A percentile compares a stretch with the other conserved stretches of the same genome.
These are phyloP conservation scores for Phytophthora cryptogea DNA, from an alignment of 352 stramenopile genomes.

Conservation along the genomic window DNA sequence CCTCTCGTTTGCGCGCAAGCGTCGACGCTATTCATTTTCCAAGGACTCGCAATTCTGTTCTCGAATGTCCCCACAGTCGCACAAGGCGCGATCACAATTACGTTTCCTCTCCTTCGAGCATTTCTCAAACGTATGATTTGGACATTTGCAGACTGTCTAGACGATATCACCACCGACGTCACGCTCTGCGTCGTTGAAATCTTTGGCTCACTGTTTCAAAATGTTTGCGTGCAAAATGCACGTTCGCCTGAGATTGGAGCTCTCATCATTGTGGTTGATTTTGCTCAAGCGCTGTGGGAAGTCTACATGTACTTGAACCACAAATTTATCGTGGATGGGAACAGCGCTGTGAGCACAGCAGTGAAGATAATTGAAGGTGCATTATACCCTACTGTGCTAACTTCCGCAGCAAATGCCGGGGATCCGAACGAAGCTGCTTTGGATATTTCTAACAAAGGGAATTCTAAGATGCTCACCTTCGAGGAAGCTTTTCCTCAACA, in stretches of 20 bases:
- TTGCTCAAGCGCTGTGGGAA: conserved; percentile 27
- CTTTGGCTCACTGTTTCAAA: conserved; percentile 34
- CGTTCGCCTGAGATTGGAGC: conserved; percentile 12
- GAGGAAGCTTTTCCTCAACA: conserved; percentile 2
- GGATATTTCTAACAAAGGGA: not conserved
- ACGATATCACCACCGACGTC: conserved; percentile 42
- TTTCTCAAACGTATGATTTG: too few species aligned
- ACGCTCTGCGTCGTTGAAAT: conserved; percentile 43
- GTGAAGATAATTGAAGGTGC: conserved; percentile 27
- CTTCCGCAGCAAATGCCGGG: conserved; percentile 1
- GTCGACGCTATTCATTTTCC: conserved; percentile 27
- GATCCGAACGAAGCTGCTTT: conserved; percentile 4
- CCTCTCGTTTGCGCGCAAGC: conserved; percentile 17
- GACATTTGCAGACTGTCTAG: conserved; percentile 25
- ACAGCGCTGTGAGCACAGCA: conserved; percentile 13
- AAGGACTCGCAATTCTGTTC: conserved; percentile 17
- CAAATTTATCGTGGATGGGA: conserved; percentile 33
- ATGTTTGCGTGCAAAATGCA: conserved; percentile 29
- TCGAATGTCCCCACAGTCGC: not conserved
- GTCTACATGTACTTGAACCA: conserved; percentile 25
- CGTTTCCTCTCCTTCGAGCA: conserved; percentile 22
- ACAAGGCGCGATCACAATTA: conserved; percentile 19
- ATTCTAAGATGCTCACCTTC: not conserved
- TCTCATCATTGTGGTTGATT: conserved; percentile 27
- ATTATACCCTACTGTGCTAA: conserved; percentile 9